phyloP scores from a whole-genome alignment of 2,329 filamentous ascomycete species.

The Neonectria neomacrospora region DNA sequence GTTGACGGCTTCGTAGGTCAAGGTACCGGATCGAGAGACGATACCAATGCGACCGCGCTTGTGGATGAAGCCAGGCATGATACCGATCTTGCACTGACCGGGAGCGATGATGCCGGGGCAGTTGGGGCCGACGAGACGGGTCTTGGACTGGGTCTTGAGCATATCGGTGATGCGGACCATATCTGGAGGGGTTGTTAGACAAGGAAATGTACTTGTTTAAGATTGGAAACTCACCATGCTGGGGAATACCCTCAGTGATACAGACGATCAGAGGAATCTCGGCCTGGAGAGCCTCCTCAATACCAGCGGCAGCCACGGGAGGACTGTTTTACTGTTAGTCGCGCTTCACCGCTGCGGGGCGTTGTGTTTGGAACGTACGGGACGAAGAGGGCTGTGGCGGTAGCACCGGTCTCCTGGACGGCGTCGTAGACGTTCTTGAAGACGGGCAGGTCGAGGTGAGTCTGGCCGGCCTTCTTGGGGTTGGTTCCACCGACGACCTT shows the following conservation, averaged over 20 bases:
- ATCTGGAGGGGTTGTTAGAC: slow-evolving; percentile 64
- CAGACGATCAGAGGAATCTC: slow-evolving; percentile 96
- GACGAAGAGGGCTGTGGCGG: slow-evolving; percentile 94
- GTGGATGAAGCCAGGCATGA: slow-evolving; percentile 99
- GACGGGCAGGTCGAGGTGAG: slow-evolving; percentile 91
- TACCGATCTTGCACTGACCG: slow-evolving; percentile 99
- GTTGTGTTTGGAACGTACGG: slow-evolving; percentile 68
- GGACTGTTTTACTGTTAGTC: slow-evolving; percentile 67
- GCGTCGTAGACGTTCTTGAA: slow-evolving; percentile 91
- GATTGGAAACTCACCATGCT: slow-evolving; percentile 76
- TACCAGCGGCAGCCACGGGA: slow-evolving; percentile 90
- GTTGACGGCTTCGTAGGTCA: slow-evolving; percentile 99
- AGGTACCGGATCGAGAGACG: slow-evolving; percentile 96
- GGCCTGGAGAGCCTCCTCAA: slow-evolving; percentile 93
- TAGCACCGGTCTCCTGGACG: slow-evolving; percentile 89
- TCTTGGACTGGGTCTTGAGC: slow-evolving; percentile 97
- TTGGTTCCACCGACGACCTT: slow-evolving; percentile 98
- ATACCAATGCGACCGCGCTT: slow-evolving; percentile 99
- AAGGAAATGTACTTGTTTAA: slow-evolving; percentile 16
- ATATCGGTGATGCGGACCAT: slow-evolving; percentile 99
- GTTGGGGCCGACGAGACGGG: slow-evolving; percentile 95
- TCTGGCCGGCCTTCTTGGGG: slow-evolving; percentile 95
- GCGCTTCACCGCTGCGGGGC: slow-evolving; percentile 16
- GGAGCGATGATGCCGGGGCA: slow-evolving; percentile 96
- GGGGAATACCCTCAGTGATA: slow-evolving; percentile 97